phyloP scores from a whole-genome alignment of 1,284 basidiomycete species.

The Microbotryum intermedium region DNA sequence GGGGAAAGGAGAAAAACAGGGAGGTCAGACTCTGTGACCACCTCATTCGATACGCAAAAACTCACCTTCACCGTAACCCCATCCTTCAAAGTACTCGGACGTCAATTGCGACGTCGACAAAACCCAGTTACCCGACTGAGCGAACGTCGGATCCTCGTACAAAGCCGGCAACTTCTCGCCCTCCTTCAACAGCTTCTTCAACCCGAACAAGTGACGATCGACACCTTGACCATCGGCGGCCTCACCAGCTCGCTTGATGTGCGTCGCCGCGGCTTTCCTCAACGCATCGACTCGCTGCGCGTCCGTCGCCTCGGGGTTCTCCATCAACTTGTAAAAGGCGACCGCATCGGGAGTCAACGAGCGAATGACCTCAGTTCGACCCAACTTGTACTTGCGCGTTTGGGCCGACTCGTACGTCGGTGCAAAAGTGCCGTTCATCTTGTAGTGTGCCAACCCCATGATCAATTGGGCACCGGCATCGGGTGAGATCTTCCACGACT shows the following conservation, averaged over 20 bases:
- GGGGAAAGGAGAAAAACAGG: slow-evolving; percentile 7
- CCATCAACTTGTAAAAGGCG: slow-evolving; percentile 82
- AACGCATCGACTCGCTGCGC: slow-evolving; percentile 60
- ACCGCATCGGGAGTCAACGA: slow-evolving; percentile 73
- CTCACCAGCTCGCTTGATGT: slow-evolving; percentile 79
- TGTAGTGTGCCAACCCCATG: slow-evolving; percentile 91
- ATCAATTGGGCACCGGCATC: slow-evolving; percentile 93
- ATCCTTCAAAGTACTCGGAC: slow-evolving; percentile 75
- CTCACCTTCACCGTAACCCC: slow-evolving; percentile 80
- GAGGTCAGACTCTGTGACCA: no score
- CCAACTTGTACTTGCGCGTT: slow-evolving; percentile 84
- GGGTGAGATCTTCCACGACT: slow-evolving; percentile 78
- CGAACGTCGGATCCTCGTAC: slow-evolving; percentile 68
- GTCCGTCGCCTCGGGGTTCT: slow-evolving; percentile 53
- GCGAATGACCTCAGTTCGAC: slow-evolving; percentile 91
- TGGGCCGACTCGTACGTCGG: slow-evolving; percentile 86
- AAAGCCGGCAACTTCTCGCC: slow-evolving; percentile 54
- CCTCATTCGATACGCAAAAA: no score
- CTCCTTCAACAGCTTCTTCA: slow-evolving; percentile 70
- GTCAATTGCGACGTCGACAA: slow-evolving; percentile 83
- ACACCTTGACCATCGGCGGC: slow-evolving; percentile 92
- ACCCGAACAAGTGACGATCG: slow-evolving; percentile 87
- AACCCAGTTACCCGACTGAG: slow-evolving; percentile 76
- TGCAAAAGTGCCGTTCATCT: slow-evolving; percentile 71
- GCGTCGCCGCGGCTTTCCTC: slow-evolving; percentile 66